A percentile compares a stretch with the other conserved stretches of the same genome.
These are phyloP conservation scores for Escallonia herrerae DNA, from an alignment of 129 eudicot species.

Conservation along the genomic window DNA sequence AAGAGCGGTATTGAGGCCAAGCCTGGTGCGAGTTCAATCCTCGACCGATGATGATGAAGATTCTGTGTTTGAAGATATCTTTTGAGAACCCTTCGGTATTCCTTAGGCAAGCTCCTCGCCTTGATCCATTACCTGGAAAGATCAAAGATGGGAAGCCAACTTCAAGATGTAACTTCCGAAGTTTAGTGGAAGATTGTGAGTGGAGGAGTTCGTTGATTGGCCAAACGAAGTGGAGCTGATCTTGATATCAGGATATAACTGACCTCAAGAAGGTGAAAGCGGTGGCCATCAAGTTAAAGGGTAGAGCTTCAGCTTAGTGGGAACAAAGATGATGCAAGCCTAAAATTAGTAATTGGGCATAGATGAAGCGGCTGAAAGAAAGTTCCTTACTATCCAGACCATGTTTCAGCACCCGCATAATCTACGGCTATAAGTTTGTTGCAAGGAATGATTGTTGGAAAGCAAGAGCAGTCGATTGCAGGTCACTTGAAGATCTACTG, in stretches of 20 bases:
- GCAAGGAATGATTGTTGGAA: neutral
- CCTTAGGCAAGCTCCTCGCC: too few relatives aligned
- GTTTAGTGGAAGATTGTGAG: neutral
- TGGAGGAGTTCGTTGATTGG: neutral
- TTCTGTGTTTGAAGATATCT: too few relatives aligned
- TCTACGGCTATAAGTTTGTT: neutral
- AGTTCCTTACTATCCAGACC: neutral
- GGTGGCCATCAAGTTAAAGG: neutral
- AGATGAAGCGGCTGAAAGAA: neutral
- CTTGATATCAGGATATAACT: neutral
- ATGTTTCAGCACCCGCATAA: neutral
- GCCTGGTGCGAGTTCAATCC: too few relatives aligned
- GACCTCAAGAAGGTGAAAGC: neutral
- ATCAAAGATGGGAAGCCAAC: neutral
- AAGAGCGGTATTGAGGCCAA: too few relatives aligned
- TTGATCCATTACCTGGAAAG: neutral
- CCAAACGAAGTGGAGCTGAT: neutral
- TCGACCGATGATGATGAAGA: too few relatives aligned
- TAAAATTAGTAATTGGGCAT: neutral
- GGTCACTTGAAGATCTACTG: neutral
- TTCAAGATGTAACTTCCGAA: neutral
- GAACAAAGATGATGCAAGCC: neutral
- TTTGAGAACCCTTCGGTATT: too few relatives aligned
- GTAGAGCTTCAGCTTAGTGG: neutral
- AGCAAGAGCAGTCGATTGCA: neutral